Evolutionary conservation across 1,284 basidiomycete species (phyloP).

Genomic region (Ganoderma resinaceum): DNA sequence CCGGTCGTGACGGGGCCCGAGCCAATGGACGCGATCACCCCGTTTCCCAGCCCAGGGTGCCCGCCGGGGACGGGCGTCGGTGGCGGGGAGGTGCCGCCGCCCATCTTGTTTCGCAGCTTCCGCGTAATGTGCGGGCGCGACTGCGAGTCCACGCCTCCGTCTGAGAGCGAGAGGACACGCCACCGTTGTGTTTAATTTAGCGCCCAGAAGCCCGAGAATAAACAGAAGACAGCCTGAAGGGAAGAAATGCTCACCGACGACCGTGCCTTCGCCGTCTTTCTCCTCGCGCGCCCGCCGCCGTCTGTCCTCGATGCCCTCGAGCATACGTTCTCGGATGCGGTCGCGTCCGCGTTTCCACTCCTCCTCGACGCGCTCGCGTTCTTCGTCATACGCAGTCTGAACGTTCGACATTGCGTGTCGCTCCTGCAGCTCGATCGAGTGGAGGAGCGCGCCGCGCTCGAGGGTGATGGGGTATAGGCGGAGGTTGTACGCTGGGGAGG

Average conservation of each 20-base stretch:
- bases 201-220: constrained; percentile 5
- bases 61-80: constrained; percentile 54
- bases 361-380: constrained; percentile 76
- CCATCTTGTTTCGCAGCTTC: constrained; percentile 78
- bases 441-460: constrained; percentile 75
- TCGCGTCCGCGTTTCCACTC: constrained; percentile 78
- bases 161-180: constrained; percentile 42
- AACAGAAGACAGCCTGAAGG: background rate
- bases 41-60: constrained; percentile 41
- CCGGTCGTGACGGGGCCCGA: constrained; percentile 66
- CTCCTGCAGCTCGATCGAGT: constrained; percentile 69
- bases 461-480: constrained; percentile 74
- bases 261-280: constrained; percentile 80
- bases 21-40: constrained; percentile 45
- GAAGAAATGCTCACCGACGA: constrained; percentile 55
- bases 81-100: constrained; percentile 64
- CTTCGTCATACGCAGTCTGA: constrained; percentile 76
- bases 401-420: constrained; percentile 66
- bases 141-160: constrained; percentile 73
- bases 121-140: constrained; percentile 81
- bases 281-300: constrained; percentile 78
- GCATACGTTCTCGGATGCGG: constrained; percentile 70
- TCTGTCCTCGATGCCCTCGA: constrained; percentile 85
- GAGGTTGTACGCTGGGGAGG: constrained; percentile 67
- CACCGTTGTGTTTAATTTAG: constrained; percentile 1